These are phyloP conservation scores for Phytophthora colocasiae DNA, from an alignment of 352 stramenopile genomes.

Conservation along the genomic window DNA sequence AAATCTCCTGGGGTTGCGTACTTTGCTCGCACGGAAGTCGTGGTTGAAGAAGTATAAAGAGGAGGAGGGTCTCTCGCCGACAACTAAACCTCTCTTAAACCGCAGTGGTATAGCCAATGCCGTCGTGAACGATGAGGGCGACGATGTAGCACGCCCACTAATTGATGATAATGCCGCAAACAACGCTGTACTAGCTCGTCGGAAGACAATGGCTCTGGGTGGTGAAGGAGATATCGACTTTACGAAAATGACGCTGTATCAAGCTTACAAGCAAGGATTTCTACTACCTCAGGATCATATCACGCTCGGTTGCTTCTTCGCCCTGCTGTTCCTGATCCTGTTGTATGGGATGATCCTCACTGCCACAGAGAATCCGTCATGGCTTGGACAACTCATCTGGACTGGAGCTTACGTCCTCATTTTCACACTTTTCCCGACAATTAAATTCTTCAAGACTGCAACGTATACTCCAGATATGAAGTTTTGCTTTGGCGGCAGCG, in stretches of 20 bases:
- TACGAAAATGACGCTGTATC: constrained; percentile 72
- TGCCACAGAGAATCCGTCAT: constrained; percentile 66
- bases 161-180: constrained; percentile 26
- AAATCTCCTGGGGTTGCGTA: constrained; percentile 44
- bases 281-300: constrained; percentile 80
- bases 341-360: constrained; percentile 75
- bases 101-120: constrained; percentile 25
- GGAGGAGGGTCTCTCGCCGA: constrained; percentile 35
- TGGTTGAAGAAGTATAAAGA: constrained; percentile 71
- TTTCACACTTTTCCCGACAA: constrained; percentile 73
- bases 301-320: constrained; percentile 67
- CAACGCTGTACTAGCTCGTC: constrained; percentile 28
- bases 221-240: constrained; percentile 60
- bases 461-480: constrained; percentile 67
- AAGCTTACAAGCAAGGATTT: constrained; percentile 75
- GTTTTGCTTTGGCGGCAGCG: constrained; percentile 54
- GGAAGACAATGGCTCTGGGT: constrained; percentile 19
- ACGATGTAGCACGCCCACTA: constrained; percentile 15
- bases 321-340: constrained; percentile 61
- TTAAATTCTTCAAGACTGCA: constrained; percentile 85
- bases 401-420: constrained; percentile 63
- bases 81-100: constrained; percentile 25
- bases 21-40: constrained; percentile 55
- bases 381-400: constrained; percentile 82
- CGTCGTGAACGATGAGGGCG: constrained; percentile 18